A percentile compares a stretch with the other conserved stretches of the same genome.
Conservation (phyloP, 805 yeast species). For the Candida wancherniae region DNA sequence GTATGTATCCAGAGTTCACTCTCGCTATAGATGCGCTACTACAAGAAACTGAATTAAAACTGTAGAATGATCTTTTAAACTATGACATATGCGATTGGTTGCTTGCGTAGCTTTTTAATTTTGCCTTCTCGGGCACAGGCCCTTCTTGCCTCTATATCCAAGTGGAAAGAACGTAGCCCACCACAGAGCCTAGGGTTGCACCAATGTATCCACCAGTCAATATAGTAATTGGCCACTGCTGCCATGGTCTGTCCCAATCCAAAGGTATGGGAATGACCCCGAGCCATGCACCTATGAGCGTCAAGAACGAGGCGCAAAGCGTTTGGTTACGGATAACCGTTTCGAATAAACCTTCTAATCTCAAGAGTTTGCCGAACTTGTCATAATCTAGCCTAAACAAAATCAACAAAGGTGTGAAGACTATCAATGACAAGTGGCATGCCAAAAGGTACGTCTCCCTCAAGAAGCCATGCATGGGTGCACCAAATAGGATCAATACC, state of each 20-base stretch:
- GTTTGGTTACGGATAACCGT: constrained; percentile 24
- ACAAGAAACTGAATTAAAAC: too few relatives aligned
- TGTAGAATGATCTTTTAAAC: too few relatives aligned
- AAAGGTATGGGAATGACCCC: constrained; percentile 93
- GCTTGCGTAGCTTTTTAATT: too few relatives aligned
- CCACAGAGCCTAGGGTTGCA: constrained; percentile 48
- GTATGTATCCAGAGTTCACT: too few relatives aligned
- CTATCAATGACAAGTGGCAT: constrained; percentile 54
- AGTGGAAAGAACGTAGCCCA: constrained; percentile 3
- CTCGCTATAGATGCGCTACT: too few relatives aligned
- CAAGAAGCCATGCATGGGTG: constrained; percentile 58
- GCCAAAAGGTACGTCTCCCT: constrained; percentile 58
- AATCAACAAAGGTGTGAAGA: constrained; percentile 61
- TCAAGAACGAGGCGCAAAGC: constrained; percentile 23
- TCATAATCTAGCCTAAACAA: constrained; percentile 48
- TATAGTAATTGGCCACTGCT: constrained; percentile 88
- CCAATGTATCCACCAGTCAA: constrained; percentile 76
- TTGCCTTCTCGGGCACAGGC: too few relatives aligned
- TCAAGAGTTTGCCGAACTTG: constrained; percentile 22
- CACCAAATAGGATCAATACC: constrained; percentile 64
- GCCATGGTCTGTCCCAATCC: constrained; percentile 99
- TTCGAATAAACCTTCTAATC: constrained; percentile 25
- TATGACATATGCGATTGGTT: too few relatives aligned
- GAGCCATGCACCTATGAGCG: constrained; percentile 72
- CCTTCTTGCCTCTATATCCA: too few relatives aligned